These are phyloP conservation scores for Alloascoidea africana DNA, from an alignment of 805 yeast genomes.

Conservation along the genomic window DNA sequence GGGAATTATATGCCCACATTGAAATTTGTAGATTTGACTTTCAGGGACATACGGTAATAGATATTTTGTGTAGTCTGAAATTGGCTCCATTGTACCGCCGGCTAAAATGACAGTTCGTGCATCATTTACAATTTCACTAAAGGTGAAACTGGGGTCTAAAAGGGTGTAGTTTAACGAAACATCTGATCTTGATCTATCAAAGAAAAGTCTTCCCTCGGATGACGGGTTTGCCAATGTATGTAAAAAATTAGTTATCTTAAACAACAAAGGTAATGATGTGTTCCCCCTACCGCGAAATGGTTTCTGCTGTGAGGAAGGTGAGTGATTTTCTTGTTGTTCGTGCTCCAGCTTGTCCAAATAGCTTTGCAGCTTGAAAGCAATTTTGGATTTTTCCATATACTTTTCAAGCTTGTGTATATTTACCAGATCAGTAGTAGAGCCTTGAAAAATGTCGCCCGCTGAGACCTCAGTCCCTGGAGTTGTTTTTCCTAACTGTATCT, in stretches of 20 bases:
- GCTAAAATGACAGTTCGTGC: conserved; percentile 64
- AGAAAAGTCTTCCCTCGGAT: conserved; percentile 65
- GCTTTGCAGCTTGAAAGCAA: conserved; percentile 71
- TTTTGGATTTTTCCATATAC: conserved; percentile 52
- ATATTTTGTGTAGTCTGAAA: conserved; percentile 49
- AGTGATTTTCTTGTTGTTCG: conserved; percentile 5
- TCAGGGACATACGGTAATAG: conserved; percentile 42
- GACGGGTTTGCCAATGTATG: conserved; percentile 57
- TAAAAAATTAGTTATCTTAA: conserved; percentile 51
- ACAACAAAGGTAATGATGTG: conserved; percentile 37
- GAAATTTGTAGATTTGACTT: conserved; percentile 32
- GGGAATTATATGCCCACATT: conserved; percentile 81
- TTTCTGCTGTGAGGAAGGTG: not conserved
- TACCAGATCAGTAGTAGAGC: conserved; percentile 51
- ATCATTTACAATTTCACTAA: conserved; percentile 47
- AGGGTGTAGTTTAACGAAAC: conserved; percentile 47
- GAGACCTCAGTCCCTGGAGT: conserved; percentile 40
- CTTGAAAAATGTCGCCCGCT: conserved; percentile 35
- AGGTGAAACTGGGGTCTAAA: conserved; percentile 63
- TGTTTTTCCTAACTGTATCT: conserved; percentile 15
- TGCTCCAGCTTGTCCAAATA: conserved; percentile 28
- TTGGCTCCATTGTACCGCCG: conserved; percentile 94
- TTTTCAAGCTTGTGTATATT: conserved; percentile 53
- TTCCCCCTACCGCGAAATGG: too few species aligned
- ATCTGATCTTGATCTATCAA: conserved; percentile 24